Evolutionary conservation across 768 basidiomycete species (phyloP).

Genomic region (Sutorius australiensis): DNA sequence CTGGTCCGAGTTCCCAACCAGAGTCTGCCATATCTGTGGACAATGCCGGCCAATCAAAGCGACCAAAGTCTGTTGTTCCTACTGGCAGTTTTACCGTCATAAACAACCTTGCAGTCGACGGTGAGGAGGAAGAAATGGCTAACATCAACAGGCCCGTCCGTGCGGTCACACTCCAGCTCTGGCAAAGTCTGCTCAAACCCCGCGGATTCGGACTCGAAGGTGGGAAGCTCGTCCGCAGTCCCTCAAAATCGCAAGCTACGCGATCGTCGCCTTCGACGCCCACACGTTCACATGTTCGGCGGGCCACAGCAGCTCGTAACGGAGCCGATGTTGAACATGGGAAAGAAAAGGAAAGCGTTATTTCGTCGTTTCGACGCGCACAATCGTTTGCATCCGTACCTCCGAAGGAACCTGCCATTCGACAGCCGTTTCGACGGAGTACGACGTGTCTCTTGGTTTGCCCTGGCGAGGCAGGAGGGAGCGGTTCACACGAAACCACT

Average conservation of each 20-base stretch:
- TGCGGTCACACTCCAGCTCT: constrained; percentile 60
- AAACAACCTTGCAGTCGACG: constrained; percentile 19
- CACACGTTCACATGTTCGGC: constrained; percentile 9
- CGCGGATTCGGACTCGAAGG: constrained; percentile 62
- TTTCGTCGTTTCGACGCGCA: constrained; percentile 57
- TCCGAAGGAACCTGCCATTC: constrained; percentile 22
- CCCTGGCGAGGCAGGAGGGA: constrained; percentile 17
- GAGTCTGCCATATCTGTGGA: constrained; percentile 11
- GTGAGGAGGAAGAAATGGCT: constrained; percentile 53
- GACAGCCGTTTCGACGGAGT: constrained; percentile 47
- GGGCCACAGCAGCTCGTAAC: background rate
- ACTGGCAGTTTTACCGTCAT: constrained; percentile 19
- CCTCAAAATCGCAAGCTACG: constrained; percentile 41
- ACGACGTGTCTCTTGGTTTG: constrained; percentile 23
- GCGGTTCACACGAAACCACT: constrained; percentile 1
- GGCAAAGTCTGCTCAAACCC: constrained; percentile 63
- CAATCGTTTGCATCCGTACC: constrained; percentile 58
- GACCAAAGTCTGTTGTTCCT: constrained; percentile 10
- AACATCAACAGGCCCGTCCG: constrained; percentile 57
- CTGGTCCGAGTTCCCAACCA: constrained; percentile 12
- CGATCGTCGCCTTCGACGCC: constrained; percentile 18
- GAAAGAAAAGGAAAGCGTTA: constrained; percentile 35
- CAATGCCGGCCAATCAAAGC: constrained; percentile 18
- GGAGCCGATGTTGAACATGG: background rate
- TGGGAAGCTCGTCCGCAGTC: constrained; percentile 59